A percentile compares a stretch with the other conserved stretches of the same genome.
These are phyloP conservation scores for Beta corolliflora DNA, from an alignment of 179 eudicot genomes.

Conservation along the genomic window DNA sequence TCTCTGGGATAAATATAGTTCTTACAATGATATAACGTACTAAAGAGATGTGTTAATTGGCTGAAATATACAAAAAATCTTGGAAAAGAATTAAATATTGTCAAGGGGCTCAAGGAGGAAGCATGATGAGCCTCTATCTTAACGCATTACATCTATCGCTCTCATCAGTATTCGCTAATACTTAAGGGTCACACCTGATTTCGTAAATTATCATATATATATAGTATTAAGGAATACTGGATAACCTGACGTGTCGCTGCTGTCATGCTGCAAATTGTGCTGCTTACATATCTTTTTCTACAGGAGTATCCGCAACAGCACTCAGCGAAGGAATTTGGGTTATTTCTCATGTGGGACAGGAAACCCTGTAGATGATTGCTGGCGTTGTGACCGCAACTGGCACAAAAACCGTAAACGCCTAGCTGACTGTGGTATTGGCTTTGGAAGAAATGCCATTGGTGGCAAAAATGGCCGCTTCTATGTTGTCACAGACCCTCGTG, in stretches of 20 bases:
- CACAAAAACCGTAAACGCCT: constrained; percentile 56
- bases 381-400: constrained; percentile 71
- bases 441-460: constrained; percentile 72
- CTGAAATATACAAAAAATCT: neutral
- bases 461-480: constrained; percentile 72
- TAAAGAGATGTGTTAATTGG: neutral
- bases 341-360: constrained; percentile 51
- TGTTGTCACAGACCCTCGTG: constrained; percentile 59
- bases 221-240: neutral
- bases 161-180: neutral
- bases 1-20: neutral
- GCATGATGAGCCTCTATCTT: neutral
- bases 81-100: neutral
- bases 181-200: neutral
- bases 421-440: constrained; percentile 77
- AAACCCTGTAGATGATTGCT: constrained; percentile 51
- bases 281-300: neutral
- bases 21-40: neutral
- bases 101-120: neutral
- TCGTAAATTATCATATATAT: neutral
- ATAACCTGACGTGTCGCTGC: neutral
- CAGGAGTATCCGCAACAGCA: constrained; percentile 48
- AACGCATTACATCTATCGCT: neutral
- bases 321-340: constrained; percentile 47
- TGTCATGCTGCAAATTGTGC: neutral